Evolutionary conservation across 768 basidiomycete species (phyloP).

Genomic region (Amanita exitialis): DNA sequence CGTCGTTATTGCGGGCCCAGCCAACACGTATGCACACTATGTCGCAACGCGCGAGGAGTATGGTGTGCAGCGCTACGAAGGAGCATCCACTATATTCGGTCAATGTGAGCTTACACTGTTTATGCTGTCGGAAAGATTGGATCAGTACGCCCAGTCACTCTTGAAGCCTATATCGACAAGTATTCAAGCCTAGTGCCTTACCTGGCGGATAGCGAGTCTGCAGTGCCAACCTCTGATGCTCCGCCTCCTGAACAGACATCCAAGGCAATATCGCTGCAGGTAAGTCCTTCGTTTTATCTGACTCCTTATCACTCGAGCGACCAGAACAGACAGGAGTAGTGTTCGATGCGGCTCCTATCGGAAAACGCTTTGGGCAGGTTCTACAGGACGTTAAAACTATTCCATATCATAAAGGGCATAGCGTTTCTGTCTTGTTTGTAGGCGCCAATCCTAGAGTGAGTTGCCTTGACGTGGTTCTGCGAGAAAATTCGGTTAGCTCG

Average conservation of each 20-base stretch:
- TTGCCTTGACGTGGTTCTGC: constrained; percentile 8
- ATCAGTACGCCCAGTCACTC: constrained; percentile 35
- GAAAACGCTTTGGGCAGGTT: constrained; percentile 53
- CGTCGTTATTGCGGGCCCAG: constrained; percentile 74
- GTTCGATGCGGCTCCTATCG: constrained; percentile 46
- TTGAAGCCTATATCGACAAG: constrained; percentile 76
- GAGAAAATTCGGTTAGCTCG: constrained; percentile 1
- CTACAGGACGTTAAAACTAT: constrained; percentile 39
- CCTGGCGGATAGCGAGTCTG: constrained; percentile 39
- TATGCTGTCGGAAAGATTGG: background rate
- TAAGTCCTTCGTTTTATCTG: constrained; percentile 14
- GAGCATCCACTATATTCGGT: constrained; percentile 72
- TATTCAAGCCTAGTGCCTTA: constrained; percentile 58
- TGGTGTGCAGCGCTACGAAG: constrained; percentile 68
- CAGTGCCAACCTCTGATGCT: constrained; percentile 48
- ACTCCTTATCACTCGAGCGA: background rate
- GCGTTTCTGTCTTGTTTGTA: constrained; percentile 53
- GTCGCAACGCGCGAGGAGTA: constrained; percentile 69
- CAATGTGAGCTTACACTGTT: constrained; percentile 36
- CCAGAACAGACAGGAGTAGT: constrained; percentile 44
- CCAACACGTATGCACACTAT: constrained; percentile 73
- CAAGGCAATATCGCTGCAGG: constrained; percentile 61
- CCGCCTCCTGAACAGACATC: constrained; percentile 55
- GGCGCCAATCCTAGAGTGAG: constrained; percentile 72
- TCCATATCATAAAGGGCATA: constrained; percentile 46